phyloP scores from a whole-genome alignment of 1,284 basidiomycete genomes.

The Neolentinus lepideus region DNA sequence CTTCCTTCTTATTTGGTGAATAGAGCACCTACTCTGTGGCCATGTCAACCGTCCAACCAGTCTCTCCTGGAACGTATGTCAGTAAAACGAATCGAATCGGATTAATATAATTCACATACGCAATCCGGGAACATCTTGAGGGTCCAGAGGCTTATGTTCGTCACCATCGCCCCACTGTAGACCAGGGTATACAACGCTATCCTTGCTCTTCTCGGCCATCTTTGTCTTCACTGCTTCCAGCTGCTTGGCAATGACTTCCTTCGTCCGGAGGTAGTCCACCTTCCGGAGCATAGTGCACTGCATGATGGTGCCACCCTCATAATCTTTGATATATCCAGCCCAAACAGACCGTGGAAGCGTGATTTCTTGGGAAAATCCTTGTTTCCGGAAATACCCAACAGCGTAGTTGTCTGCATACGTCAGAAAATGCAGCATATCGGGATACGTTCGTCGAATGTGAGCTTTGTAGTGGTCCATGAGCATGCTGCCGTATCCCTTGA shows the following conservation, averaged over 20 bases:
- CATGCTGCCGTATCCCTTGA: constrained; percentile 93
- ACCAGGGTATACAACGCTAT: constrained; percentile 84
- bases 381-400: constrained; percentile 98
- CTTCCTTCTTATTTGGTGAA: too few species aligned
- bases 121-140: constrained; percentile 79
- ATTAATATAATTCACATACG: constrained; percentile 41
- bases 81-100: constrained; percentile 6
- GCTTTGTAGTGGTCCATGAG: constrained; percentile 99
- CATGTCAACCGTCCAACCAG: constrained; percentile 91
- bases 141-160: constrained; percentile 44
- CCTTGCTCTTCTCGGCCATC: constrained; percentile 83
- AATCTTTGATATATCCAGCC: constrained; percentile 99
- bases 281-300: constrained; percentile 93
- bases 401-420: constrained; percentile 99
- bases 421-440: constrained; percentile 89
- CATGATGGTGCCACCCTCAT: constrained; percentile 99
- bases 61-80: constrained; percentile 53
- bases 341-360: constrained; percentile 85
- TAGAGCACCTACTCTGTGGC: constrained; percentile 52
- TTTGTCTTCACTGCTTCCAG: constrained; percentile 86
- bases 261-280: constrained; percentile 85
- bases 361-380: constrained; percentile 98
- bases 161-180: constrained; percentile 50
- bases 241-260: constrained; percentile 74
- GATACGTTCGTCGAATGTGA: constrained; percentile 76